Base-by-base conservation (phyloP, 352 stramenopile species). In the Thalassiosira mediterranea region DNA sequence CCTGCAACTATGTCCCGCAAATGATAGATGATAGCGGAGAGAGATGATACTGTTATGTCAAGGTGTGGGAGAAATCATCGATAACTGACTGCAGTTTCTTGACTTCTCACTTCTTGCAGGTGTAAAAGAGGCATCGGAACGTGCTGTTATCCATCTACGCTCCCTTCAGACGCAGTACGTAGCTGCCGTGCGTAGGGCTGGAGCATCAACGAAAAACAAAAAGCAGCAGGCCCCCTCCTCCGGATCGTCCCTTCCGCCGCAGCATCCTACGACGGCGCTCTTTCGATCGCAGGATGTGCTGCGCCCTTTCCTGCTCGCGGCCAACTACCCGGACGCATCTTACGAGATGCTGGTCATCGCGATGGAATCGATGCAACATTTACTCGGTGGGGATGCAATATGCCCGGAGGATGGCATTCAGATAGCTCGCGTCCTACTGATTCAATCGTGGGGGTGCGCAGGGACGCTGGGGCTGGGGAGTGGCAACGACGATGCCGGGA, bases 241-340 rank as follows among this genome's bases (percentile, higher is more conserved):
- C 19, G 67, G 49, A 23, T 64, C 52, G 19, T 28, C 56, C 23
- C 32, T 54, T 7, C 51, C 61, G 32, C 63, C 44, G 26, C 64
- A 93, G 5, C 94, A 96, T 32, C 95, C 95, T 0, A 95, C 94
- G 21, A 96, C 97, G 40, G 78, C 89, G 31, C 72, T 98, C 4
- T 98, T 98, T 79, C 95, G 96, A 83, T 96, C 91, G 63, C 95
- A 98, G 76, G 95, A 96, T 72, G 87, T 99, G 34, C 81, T 99
- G 57, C 93, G 96, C 68, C 97, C 97, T 0, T 99, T 99, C 77
- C 79, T 99, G 28, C 83, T 99, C 47, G 95, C 95, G 31, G 97
- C 95, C 62, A 98, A 98, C 88, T 96, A 99, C 93, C 94, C 95
- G 34, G 98, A 97, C 73, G 96, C 96, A 58, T 95, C 90, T 5